Base-by-base conservation (phyloP, 140 eudicot species). In the Ambrosia hybrid region DNA sequence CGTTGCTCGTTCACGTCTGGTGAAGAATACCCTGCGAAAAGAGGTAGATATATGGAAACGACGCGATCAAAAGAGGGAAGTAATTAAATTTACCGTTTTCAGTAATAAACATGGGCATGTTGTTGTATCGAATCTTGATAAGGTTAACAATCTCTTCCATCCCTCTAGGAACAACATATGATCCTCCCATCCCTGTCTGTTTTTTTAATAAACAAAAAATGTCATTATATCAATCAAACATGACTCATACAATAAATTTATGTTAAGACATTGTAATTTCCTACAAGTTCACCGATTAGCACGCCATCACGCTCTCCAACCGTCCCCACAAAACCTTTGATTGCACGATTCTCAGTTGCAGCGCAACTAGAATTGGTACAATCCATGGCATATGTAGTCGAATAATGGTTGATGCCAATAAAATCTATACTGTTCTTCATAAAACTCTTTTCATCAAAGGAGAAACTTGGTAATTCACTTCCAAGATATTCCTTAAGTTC, bases 151-250 rank as follows among this genome's bases (percentile, higher is more conserved):
- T 69, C 71, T 79, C 81, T 82, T 82, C 87, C 89, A 88, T 82
- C 79, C 92, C 97, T 76, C 83, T 65, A 12, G 97, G 97, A 16
- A 91, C 95, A 3, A 91, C 97, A 37, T 36, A 85, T n/a, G 81
- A 77, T 3, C 39, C 17, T 3, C 16, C 10, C 46, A 75, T 2
- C 15, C 72, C 87, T 3, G 85, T 80, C 92, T 85, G 64, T 58
- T 71, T 51, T 14, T 45, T 9, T 10, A 51, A 17, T 3, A 5
- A 10, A 34, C 65, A 37, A 39, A 49, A 36, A 7, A 9, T 30
- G 13, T 4, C 16, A 5, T 6, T 58, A 49, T 38, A 36, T n/a
- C 14, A 21, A 30, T 30, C 34, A 30, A 30, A 30, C 34, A 30
- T 30, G 34, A 30, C 0, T 30, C 34, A 30, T 30, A 1, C 34